Evolutionary conservation across 2,329 filamentous ascomycete genomes (phyloP).

Genomic region (Ophiocordyceps camponoti-leonardi): DNA sequence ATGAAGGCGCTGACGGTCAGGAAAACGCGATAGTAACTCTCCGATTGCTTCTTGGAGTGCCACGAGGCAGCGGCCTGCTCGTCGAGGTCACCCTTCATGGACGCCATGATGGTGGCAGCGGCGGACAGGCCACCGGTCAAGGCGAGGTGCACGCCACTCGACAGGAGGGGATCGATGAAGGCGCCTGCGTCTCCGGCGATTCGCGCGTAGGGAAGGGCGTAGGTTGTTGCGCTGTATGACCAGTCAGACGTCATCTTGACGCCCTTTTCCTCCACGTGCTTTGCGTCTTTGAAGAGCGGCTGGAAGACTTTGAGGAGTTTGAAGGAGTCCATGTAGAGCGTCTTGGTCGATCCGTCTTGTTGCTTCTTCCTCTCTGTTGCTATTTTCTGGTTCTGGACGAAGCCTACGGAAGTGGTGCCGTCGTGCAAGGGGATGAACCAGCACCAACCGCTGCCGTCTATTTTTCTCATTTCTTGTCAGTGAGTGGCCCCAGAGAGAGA

Average conservation of each 20-base stretch:
- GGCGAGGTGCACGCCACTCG: constrained; percentile 28
- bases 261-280: too few relatives aligned
- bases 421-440: constrained; percentile 34
- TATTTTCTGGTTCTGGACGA: constrained; percentile 22
- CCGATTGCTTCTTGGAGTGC: constrained; percentile 26
- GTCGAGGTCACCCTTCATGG: constrained; percentile 17
- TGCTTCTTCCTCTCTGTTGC: constrained; percentile 11
- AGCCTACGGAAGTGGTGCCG: constrained; percentile 22
- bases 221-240: constrained; percentile 26
- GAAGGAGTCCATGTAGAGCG: too few relatives aligned
- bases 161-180: constrained; percentile 32
- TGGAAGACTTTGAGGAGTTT: too few relatives aligned
- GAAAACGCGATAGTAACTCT: constrained; percentile 29
- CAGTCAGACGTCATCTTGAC: constrained; percentile 26
- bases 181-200: constrained; percentile 27
- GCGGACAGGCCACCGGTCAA: constrained; percentile 24
- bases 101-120: constrained; percentile 23
- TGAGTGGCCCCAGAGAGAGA: too few relatives aligned
- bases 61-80: constrained; percentile 18
- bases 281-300: too few relatives aligned
- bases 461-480: not conserved
- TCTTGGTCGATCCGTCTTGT: too few relatives aligned
- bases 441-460: constrained; percentile 28
- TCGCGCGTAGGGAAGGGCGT: constrained; percentile 20
- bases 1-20: constrained; percentile 8